phyloP scores from a whole-genome alignment of 345 rosid species.

The Passiflora organensis region DNA sequence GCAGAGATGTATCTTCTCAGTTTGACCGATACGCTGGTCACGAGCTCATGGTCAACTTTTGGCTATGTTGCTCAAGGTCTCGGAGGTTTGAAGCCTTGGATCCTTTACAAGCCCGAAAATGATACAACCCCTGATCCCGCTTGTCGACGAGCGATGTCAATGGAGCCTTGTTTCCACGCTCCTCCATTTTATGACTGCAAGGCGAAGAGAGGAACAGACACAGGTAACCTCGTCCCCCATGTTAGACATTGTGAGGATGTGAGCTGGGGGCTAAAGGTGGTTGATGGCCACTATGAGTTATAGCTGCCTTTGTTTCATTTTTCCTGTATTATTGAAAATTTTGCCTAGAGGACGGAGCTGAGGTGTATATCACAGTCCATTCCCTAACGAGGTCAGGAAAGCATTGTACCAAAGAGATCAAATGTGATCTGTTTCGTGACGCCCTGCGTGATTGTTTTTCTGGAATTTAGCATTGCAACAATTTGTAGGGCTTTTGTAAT shows the following conservation, averaged over 20 bases:
- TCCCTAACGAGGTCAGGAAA: neutral
- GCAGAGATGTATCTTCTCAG: constrained; percentile 28
- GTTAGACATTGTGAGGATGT: constrained; percentile 32
- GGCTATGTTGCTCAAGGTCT: constrained; percentile 34
- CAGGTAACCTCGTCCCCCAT: constrained; percentile 21
- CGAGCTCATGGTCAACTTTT: constrained; percentile 30
- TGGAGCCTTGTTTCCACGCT: constrained; percentile 33
- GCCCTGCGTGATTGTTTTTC: neutral
- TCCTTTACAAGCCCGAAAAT: constrained; percentile 25
- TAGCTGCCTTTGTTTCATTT: neutral
- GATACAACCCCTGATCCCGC: constrained; percentile 26
- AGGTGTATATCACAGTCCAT: neutral
- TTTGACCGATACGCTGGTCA: constrained; percentile 24
- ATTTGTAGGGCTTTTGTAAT: too few relatives aligned
- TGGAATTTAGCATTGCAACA: too few relatives aligned
- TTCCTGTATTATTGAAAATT: neutral
- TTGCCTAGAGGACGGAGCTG: neutral
- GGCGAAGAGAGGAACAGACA: constrained; percentile 23
- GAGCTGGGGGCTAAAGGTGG: constrained; percentile 32
- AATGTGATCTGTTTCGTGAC: neutral
- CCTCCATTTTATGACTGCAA: constrained; percentile 33
- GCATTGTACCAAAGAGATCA: neutral
- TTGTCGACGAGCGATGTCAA: constrained; percentile 25
- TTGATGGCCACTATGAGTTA: constrained; percentile 14
- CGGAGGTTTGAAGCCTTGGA: constrained; percentile 29